Conservation (phyloP, 192 early-diverging fungal species). For the Podila minutissima region DNA sequence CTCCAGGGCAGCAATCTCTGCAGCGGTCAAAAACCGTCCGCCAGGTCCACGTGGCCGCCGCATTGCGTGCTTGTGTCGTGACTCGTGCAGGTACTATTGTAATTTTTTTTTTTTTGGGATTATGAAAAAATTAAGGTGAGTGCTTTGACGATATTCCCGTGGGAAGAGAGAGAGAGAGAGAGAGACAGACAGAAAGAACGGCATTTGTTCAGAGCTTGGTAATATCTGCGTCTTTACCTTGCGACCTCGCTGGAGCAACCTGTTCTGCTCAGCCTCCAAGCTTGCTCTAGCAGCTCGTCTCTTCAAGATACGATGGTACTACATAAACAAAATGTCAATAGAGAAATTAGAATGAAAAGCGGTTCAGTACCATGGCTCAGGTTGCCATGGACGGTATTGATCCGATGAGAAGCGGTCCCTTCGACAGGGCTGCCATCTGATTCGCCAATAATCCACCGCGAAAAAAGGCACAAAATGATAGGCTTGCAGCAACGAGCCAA, state of each 20-base stretch:
- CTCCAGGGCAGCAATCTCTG: conserved; percentile 48
- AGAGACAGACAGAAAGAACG: not conserved
- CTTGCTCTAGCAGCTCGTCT: conserved; percentile 88
- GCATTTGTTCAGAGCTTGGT: not conserved
- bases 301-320: conserved; percentile 96
- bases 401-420: not conserved
- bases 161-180: not conserved
- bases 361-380: not conserved
- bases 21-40: conserved; percentile 85
- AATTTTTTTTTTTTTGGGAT: not conserved
- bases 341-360: not conserved
- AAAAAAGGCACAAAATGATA: conserved; percentile 30
- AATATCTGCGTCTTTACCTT: conserved; percentile 20
- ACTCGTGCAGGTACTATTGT: conserved; percentile 93
- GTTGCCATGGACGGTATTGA: not conserved
- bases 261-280: conserved; percentile 76
- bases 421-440: not conserved
- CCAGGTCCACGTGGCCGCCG: conserved; percentile 95
- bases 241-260: conserved; percentile 67
- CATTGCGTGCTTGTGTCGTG: conserved; percentile 97
- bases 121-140: not conserved
- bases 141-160: not conserved
- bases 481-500: conserved; percentile 44
- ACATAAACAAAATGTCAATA: not conserved
- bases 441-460: not conserved